A percentile compares a stretch with the other conserved stretches of the same genome.
phyloP scores from a whole-genome alignment of 1,284 basidiomycete species.

The Pseudozyma hubeiensis region DNA sequence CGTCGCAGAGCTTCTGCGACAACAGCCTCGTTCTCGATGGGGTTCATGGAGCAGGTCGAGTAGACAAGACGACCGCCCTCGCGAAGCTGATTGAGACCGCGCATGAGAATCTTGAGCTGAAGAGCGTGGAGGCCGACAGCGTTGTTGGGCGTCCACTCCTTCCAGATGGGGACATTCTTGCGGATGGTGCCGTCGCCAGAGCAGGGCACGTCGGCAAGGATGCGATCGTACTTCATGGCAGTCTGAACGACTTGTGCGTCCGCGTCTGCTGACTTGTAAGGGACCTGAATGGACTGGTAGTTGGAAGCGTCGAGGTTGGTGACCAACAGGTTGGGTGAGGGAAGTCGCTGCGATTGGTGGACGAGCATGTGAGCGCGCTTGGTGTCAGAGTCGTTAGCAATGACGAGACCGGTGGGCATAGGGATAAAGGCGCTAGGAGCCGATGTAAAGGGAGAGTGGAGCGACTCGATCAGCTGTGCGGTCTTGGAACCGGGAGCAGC shows the following conservation, averaged over 20 bases:
- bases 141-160: conserved; percentile 86
- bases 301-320: conserved; percentile 95
- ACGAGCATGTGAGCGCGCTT: conserved; percentile 97
- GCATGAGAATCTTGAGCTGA: conserved; percentile 89
- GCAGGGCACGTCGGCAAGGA: conserved; percentile 96
- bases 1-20: conserved; percentile 77
- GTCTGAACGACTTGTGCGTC: conserved; percentile 62
- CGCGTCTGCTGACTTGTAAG: conserved; percentile 47
- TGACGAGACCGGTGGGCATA: conserved; percentile 76
- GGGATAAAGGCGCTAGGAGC: conserved; percentile 61
- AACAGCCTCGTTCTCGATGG: conserved; percentile 97
- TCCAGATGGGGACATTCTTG: conserved; percentile 97
- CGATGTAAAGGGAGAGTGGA: conserved; percentile 73
- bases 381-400: conserved; percentile 91
- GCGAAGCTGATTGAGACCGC: conserved; percentile 90
- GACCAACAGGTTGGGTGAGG: conserved; percentile 90
- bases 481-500: conserved; percentile 99
- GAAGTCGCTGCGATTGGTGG: conserved; percentile 94
- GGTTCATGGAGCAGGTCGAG: conserved; percentile 97
- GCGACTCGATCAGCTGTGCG: conserved; percentile 87
- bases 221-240: conserved; percentile 86
- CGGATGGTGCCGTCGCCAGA: conserved; percentile 95
- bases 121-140: conserved; percentile 92
- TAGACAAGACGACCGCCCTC: conserved; percentile 91
- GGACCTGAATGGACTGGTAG: conserved; percentile 73